phyloP scores from a whole-genome alignment of 371 early-diverging fungal genomes.

The Mucor velutinosus region DNA sequence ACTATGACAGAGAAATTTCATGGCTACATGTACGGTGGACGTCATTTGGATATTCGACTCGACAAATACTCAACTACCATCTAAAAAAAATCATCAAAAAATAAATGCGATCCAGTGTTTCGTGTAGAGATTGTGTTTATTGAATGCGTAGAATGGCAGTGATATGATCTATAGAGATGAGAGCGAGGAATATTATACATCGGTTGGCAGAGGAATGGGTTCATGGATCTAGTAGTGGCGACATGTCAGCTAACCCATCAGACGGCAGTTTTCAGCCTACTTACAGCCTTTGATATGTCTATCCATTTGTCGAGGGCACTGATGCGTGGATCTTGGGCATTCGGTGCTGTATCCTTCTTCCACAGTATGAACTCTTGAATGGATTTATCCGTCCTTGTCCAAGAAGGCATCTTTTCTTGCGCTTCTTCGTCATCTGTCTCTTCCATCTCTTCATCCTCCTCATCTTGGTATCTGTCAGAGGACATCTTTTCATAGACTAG shows the following conservation, averaged over 20 bases:
- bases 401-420: background rate
- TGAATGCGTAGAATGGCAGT: background rate
- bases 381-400: constrained; percentile 16
- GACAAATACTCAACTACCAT: constrained; percentile 36
- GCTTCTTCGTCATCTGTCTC: background rate
- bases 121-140: background rate
- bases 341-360: constrained; percentile 26
- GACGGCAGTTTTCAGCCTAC: no score
- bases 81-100: constrained; percentile 5
- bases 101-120: background rate
- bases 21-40: constrained; percentile 63
- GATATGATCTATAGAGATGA: background rate
- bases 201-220: constrained; percentile 20
- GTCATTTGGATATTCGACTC: constrained; percentile 55
- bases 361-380: constrained; percentile 27
- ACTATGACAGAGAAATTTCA: constrained; percentile 49
- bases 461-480: constrained; percentile 3
- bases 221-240: constrained; percentile 19
- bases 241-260: background rate
- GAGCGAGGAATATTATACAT: background rate
- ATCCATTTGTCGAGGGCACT: constrained; percentile 23
- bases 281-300: constrained; percentile 22
- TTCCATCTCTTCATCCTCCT: constrained; percentile 6
- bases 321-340: constrained; percentile 18
- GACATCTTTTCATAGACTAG: constrained; percentile 3